A percentile compares a stretch with the other conserved stretches of the same genome.
Conservation (phyloP, 495 filamentous ascomycete species). For the Penicillium nucicola region DNA sequence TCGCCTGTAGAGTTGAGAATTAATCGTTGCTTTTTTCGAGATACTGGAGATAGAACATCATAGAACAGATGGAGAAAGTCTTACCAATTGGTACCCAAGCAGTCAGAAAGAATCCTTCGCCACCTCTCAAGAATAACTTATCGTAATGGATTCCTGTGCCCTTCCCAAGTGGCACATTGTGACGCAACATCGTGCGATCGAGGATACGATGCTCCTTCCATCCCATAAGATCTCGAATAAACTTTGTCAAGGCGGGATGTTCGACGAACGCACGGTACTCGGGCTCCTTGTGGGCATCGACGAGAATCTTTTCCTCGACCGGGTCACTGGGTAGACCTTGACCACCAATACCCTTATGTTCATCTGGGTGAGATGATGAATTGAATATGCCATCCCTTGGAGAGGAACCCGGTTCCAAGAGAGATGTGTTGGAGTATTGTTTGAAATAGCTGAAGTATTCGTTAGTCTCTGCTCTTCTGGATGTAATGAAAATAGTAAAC, state of each 20-base stretch:
- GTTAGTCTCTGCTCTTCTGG: not conserved
- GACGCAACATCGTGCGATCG: conserved; percentile 44
- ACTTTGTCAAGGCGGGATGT: conserved; percentile 42
- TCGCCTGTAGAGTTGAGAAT: conserved; percentile 28
- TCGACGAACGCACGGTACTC: conserved; percentile 50
- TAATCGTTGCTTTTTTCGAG: not conserved
- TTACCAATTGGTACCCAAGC: conserved; percentile 55
- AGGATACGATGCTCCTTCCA: conserved; percentile 46
- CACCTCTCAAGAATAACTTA: conserved; percentile 52
- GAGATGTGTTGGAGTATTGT: conserved; percentile 43
- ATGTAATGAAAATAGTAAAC: not conserved
- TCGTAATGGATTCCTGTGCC: conserved; percentile 57
- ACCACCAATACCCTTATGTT: conserved; percentile 49
- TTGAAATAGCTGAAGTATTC: conserved; percentile 39
- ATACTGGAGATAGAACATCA: too few species aligned
- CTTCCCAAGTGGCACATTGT: conserved; percentile 49
- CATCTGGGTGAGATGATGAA: conserved; percentile 28
- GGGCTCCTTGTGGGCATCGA: conserved; percentile 43
- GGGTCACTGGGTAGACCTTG: conserved; percentile 31
- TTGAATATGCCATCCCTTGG: conserved; percentile 44
- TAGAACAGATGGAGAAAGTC: not conserved
- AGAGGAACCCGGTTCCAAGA: conserved; percentile 35
- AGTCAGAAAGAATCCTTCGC: conserved; percentile 49
- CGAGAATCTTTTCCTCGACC: conserved; percentile 34
- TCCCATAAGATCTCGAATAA: conserved; percentile 44